A percentile compares a stretch with the other conserved stretches of the same genome.
These are phyloP conservation scores for Fallopia convolvulus DNA, from an alignment of 148 eudicot genomes.

Conservation along the genomic window DNA sequence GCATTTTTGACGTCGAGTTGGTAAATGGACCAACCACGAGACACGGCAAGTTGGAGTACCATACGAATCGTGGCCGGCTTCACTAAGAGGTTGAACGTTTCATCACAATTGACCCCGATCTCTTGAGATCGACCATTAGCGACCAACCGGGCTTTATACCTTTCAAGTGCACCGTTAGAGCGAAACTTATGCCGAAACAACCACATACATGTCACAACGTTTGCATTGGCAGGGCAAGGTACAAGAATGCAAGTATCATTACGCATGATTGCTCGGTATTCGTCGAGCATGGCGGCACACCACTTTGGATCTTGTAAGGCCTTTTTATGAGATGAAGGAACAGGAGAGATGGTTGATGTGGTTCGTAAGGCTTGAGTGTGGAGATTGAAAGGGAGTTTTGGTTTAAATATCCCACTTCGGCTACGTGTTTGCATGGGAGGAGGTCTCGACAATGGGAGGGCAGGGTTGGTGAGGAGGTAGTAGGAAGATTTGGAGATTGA, in stretches of 20 bases:
- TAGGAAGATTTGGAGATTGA: not conserved
- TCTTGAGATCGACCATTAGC: not conserved
- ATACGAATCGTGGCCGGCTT: not conserved
- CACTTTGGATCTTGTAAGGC: no score
- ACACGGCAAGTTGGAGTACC: not conserved
- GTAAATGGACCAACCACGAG: slow-evolving; percentile 1
- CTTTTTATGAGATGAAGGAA: no score
- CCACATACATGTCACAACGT: no score
- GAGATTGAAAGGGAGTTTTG: no score
- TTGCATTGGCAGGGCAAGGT: not conserved
- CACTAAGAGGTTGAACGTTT: slow-evolving; percentile 1
- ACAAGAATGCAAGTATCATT: not conserved
- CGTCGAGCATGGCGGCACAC: not conserved
- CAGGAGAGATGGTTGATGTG: no score
- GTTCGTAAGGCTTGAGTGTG: no score
- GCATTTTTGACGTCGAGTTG: no score
- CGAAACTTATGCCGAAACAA: no score
- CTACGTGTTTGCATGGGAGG: not conserved
- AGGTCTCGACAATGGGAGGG: not conserved
- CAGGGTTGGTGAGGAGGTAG: not conserved
- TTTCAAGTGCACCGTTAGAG: no score
- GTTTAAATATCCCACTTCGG: not conserved
- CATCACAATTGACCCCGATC: not conserved
- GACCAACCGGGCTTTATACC: not conserved
- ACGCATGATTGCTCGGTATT: not conserved